Percentiles rank a stretch among this genome's conserved stretches.
phyloP scores from a whole-genome alignment of 768 basidiomycete species.

The Mycena vitilis region DNA sequence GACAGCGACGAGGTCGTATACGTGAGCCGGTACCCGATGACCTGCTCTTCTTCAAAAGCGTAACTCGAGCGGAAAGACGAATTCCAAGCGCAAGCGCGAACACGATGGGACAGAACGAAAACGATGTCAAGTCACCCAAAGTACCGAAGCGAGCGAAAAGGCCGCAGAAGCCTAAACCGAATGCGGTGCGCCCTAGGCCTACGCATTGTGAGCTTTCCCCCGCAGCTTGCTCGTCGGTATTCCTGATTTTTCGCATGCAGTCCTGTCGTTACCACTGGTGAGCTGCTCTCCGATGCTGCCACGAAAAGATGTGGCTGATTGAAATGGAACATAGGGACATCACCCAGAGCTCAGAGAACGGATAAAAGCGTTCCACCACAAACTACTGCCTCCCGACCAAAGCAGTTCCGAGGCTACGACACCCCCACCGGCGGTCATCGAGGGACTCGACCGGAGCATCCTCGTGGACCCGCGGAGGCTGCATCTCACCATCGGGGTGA shows the following conservation, averaged over 20 bases:
- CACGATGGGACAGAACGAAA: neutral
- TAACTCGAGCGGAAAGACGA: slow-evolving; percentile 1
- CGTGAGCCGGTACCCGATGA: slow-evolving; percentile 18
- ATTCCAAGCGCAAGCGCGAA: neutral
- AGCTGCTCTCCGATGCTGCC: neutral
- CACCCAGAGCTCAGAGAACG: slow-evolving; percentile 51
- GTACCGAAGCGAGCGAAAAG: neutral
- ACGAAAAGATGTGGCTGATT: no score
- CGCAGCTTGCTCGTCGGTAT: neutral
- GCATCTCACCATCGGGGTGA: slow-evolving; percentile 82
- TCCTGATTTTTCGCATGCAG: neutral
- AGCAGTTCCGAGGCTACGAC: no score
- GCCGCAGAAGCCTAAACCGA: neutral
- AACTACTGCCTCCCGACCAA: slow-evolving; percentile 50
- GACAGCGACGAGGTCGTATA: neutral
- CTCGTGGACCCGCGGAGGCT: slow-evolving; percentile 68
- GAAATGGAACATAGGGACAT: slow-evolving; percentile 47
- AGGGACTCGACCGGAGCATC: slow-evolving; percentile 71
- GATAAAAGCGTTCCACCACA: slow-evolving; percentile 52
- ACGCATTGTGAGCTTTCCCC: slow-evolving; percentile 45
- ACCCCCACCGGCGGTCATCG: slow-evolving; percentile 42
- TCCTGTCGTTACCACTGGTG: slow-evolving; percentile 27
- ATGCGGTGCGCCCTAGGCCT: slow-evolving; percentile 33
- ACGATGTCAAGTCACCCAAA: neutral
- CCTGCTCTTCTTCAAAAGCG: neutral